Base-by-base conservation (phyloP, 192 early-diverging fungal genomes). In the Coemansia sp. region DNA sequence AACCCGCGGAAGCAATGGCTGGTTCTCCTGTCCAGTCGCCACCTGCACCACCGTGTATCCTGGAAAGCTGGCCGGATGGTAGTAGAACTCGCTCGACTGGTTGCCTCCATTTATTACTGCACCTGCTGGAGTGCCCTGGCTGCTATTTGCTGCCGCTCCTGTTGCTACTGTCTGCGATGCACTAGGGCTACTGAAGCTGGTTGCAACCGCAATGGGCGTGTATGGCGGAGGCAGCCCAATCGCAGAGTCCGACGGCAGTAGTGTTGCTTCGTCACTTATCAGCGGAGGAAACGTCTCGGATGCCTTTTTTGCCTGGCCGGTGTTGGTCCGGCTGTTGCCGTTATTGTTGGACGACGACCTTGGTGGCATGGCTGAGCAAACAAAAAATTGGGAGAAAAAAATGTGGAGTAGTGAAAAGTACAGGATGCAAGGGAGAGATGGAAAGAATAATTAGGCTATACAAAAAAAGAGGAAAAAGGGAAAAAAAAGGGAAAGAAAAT, bases 41-140 rank as follows among this genome's bases (percentile, higher is more conserved):
- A 76, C 11, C 11, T 72, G 79, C 25, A 81, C 65, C 13, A 65
- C 68, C 11, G 70, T 63, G 70, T 76, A 81, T 14, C 79, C 79
- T 14, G 79, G 79, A 25, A 82, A 82, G 32, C 79, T 82, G 10
- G 74, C 79, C 8, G 79, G 79, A 20, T 71, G 74, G 65, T 82
- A 82, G 71, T 71, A 76, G 59, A 70, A 63, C 6, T n/a, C 54
- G 11, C 5, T n/a, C 6, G 14, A 11, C 20, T 19, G 12, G 10
- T 25, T 45, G 16, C 17, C 59, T 45, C 6, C 4, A 32, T 32
- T 32, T 32, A 32, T 32, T 32, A 11, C 48, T 49, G 44, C 25
- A n/a, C 19, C 41, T 66, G 64, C 8, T 55, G 58, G 22, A 20
- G 20, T 32, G 4, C 44, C 22, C 62, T 13, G 60, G 12, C 43